Evolutionary conservation across 2,329 filamentous ascomycete genomes (phyloP).

Genomic region (Monilinia aucupariae): DNA sequence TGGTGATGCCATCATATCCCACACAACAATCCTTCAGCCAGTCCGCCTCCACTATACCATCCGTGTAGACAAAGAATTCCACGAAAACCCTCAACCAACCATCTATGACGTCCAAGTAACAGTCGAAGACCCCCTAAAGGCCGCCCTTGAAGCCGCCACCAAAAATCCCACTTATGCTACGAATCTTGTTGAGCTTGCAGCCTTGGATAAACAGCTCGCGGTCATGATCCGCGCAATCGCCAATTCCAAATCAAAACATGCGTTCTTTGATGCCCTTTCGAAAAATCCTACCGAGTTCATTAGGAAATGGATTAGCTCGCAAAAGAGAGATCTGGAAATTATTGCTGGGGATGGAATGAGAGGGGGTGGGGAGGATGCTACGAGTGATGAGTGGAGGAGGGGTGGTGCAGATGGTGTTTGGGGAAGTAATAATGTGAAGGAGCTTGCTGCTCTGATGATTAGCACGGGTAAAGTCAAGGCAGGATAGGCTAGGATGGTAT

Average conservation of each 20-base stretch:
- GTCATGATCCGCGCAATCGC: conserved; percentile 75
- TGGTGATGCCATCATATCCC: conserved; percentile 70
- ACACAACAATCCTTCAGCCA: conserved; percentile 74
- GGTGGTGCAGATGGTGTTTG: conserved; percentile 57
- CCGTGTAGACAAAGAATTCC: conserved; percentile 80
- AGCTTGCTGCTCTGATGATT: conserved; percentile 58
- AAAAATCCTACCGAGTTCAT: conserved; percentile 82
- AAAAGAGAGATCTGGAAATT: conserved; percentile 54
- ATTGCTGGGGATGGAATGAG: conserved; percentile 37
- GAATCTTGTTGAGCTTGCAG: conserved; percentile 69
- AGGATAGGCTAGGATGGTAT: background rate
- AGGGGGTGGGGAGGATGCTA: conserved; percentile 52
- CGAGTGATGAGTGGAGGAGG: conserved; percentile 64
- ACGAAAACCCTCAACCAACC: conserved; percentile 68
- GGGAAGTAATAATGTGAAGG: conserved; percentile 55
- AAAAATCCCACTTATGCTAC: conserved; percentile 64
- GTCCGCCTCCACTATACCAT: conserved; percentile 87
- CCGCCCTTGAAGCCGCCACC: conserved; percentile 58
- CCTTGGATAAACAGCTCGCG: conserved; percentile 79
- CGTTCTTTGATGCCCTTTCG: conserved; percentile 74
- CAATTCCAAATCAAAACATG: conserved; percentile 82
- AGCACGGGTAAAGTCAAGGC: background rate
- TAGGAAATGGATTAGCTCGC: conserved; percentile 80
- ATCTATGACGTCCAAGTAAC: conserved; percentile 85
- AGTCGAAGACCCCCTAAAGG: conserved; percentile 74